A percentile compares a stretch with the other conserved stretches of the same genome.
Conservation (phyloP, 176 grass and related monocot species). For the Phoenix roebelenii region DNA sequence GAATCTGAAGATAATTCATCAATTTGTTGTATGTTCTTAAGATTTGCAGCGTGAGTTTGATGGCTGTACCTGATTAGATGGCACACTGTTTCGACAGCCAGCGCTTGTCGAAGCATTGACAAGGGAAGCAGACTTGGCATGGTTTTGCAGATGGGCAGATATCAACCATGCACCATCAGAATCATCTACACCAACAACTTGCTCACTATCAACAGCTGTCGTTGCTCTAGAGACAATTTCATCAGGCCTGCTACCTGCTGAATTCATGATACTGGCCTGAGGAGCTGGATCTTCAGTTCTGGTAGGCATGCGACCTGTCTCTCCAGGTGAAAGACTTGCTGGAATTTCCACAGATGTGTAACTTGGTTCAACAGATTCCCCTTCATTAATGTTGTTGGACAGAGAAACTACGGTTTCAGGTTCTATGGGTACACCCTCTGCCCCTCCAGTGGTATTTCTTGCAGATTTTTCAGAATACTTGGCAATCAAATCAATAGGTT, state of each 20-base stretch:
- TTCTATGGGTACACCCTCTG: background rate
- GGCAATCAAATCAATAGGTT: background rate
- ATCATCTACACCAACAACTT: conserved; percentile 6
- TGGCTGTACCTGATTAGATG: conserved; percentile 22
- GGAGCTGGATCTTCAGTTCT: conserved; percentile 6
- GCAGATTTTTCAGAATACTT: background rate
- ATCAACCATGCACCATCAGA: conserved; percentile 18
- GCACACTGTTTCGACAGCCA: conserved; percentile 12
- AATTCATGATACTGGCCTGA: conserved; percentile 3
- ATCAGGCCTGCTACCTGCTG: background rate
- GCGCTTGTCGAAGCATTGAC: conserved; percentile 22
- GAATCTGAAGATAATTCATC: too few relatives aligned
- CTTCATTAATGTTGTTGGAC: background rate
- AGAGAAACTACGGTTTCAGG: background rate
- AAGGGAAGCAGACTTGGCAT: conserved; percentile 15
- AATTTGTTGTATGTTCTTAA: too few relatives aligned
- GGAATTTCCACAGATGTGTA: background rate
- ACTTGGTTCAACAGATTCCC: background rate
- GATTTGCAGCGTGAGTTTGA: too few relatives aligned
- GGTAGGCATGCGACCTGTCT: background rate
- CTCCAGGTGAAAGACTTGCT: background rate
- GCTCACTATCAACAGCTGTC: conserved; percentile 19
- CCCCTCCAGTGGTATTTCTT: background rate
- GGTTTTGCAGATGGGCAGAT: background rate
- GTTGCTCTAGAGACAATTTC: background rate